phyloP scores from a whole-genome alignment of 179 eudicot genomes.

The Vitellaria paradoxa region DNA sequence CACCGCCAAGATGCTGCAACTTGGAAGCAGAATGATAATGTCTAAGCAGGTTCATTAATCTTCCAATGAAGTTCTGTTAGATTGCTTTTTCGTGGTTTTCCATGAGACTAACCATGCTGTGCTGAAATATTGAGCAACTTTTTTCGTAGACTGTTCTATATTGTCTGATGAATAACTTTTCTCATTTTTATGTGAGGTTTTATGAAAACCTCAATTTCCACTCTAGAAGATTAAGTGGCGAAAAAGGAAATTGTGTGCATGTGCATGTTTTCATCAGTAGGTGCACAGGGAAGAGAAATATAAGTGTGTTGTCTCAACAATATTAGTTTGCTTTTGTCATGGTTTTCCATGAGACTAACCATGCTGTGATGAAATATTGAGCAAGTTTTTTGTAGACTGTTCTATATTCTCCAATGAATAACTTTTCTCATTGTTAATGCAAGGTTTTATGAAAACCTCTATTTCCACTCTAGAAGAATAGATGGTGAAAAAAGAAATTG shows the following conservation, averaged over 20 bases:
- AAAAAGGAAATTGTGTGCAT: background rate
- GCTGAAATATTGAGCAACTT: background rate
- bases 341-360: background rate
- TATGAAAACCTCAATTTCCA: background rate
- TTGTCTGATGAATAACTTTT: background rate
- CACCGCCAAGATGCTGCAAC: background rate
- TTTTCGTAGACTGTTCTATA: background rate
- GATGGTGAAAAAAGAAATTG: background rate
- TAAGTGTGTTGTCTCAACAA: background rate
- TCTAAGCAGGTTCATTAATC: background rate
- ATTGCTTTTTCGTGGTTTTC: constrained; percentile 2
- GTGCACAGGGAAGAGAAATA: background rate
- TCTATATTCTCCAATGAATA: background rate
- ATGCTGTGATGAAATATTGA: background rate
- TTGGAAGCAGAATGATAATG: constrained; percentile 6
- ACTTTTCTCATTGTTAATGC: background rate
- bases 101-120: background rate
- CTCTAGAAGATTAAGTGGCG: background rate
- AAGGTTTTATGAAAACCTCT: background rate
- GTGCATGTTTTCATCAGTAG: background rate
- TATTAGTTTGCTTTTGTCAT: constrained; percentile 2
- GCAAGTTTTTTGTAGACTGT: background rate
- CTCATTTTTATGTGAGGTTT: background rate
- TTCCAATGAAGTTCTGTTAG: background rate
- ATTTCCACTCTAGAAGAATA: background rate